A percentile compares a stretch with the other conserved stretches of the same genome.
Conservation (phyloP, 129 eudicot species). For the Deinandra increscens region DNA sequence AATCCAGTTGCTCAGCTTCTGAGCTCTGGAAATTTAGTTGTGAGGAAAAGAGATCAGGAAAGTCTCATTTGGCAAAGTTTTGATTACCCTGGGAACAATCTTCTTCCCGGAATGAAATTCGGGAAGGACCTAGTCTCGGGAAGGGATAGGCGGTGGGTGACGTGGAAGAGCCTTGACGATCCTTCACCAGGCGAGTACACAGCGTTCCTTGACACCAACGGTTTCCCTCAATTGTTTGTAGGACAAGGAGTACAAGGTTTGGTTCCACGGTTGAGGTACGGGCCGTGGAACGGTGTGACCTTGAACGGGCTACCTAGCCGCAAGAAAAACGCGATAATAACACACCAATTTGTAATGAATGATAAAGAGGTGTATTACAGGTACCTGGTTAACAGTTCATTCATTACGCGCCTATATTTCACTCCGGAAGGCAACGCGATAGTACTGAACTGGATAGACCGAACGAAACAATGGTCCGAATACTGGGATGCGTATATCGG, state of each 20-base stretch:
- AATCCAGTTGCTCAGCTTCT: slow-evolving; percentile 34
- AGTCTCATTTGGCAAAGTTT: slow-evolving; percentile 37
- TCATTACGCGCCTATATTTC: neutral
- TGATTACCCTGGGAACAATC: slow-evolving; percentile 29
- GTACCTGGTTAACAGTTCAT: neutral
- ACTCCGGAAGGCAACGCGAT: neutral
- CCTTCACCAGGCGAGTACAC: slow-evolving; percentile 28
- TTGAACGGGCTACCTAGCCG: slow-evolving; percentile 24
- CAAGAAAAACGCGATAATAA: neutral
- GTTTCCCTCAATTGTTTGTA: slow-evolving; percentile 22
- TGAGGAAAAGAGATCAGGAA: neutral
- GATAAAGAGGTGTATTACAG: slow-evolving; percentile 25
- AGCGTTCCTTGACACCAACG: slow-evolving; percentile 16
- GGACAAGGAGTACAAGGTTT: neutral
- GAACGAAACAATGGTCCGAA: neutral
- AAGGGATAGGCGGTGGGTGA: neutral
- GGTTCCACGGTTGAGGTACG: neutral
- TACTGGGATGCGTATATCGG: neutral
- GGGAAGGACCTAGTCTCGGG: slow-evolving; percentile 27
- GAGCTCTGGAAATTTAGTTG: slow-evolving; percentile 30
- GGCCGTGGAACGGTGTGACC: slow-evolving; percentile 35
- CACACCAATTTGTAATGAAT: slow-evolving; percentile 9
- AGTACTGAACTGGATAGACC: neutral
- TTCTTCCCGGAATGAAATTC: slow-evolving; percentile 30
- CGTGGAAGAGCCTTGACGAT: slow-evolving; percentile 32